Base-by-base conservation (phyloP, 2,329 filamentous ascomycete genomes). In the Calonectria henricotiae region DNA sequence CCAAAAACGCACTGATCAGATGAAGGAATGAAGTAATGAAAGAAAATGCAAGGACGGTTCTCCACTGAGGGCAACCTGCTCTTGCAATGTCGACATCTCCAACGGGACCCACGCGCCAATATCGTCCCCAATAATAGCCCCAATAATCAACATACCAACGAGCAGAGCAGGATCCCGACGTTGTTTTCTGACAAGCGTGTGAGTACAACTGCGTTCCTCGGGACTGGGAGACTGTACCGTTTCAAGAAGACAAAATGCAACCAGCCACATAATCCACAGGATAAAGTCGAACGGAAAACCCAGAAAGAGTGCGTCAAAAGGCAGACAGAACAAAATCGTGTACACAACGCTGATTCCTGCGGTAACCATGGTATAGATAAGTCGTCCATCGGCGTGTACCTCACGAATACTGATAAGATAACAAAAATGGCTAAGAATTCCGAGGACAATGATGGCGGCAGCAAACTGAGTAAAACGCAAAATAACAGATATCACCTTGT, bases 111-210 rank as follows among this genome's bases (percentile, higher is more conserved):
- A 55, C 51, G 6, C 17, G 11, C 71, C 71, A 75, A 39, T 20
- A 74, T 2, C 71, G 66, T 5, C 76, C 74, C 78, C 78, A 79
- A 47, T 78, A 78, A 62, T 77, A 79, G 25, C 75, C 74, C 78
- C 78, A 79, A 58, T 78, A 77, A 12, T 73, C 62, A 27, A 72
- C 27, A 44, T 76, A 78, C 78, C 78, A 79, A 11, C 6, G 2
- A 1, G 72, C 37, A 6, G 67, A 49, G 64, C 77, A 79, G 12
- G 60, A 13, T 4, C 64, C 15, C 12, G 47, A 55, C 3, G 43
- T 43, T 5, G 73, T 74, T 69, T 61, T 71, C 72, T 75, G 39
- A 5, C n/a, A 7, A 30, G 17, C 2, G 12, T 5, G 23, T 51
- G 13, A 51, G 47, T 13, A 7, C 7, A 17, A 32, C 9, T 30